These are phyloP conservation scores for Cladobotryum mycophilum DNA, from an alignment of 2,329 filamentous ascomycete genomes.

Conservation along the genomic window DNA sequence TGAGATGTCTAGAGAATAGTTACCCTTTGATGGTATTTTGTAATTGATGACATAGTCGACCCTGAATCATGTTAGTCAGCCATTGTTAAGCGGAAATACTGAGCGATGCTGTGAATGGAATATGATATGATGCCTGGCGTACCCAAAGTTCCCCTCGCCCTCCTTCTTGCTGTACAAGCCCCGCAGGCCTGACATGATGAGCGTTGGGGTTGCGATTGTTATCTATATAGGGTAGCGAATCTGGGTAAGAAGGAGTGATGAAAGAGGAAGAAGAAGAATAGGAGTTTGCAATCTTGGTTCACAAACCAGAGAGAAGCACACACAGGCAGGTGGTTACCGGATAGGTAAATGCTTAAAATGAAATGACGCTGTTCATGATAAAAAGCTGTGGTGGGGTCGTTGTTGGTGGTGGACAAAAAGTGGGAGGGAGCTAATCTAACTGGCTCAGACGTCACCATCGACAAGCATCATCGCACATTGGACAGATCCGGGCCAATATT, in stretches of 20 bases:
- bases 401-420: background rate
- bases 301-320: too few species aligned
- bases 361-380: constrained; percentile 1
- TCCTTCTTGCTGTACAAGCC: constrained; percentile 26
- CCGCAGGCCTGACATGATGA: constrained; percentile 28
- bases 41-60: constrained; percentile 89
- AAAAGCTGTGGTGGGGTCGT: constrained; percentile 9
- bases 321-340: too few species aligned
- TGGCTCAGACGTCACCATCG: constrained; percentile 7
- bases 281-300: too few species aligned
- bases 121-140: constrained; percentile 10
- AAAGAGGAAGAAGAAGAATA: too few species aligned
- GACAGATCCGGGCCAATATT: too few species aligned
- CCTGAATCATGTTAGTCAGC: constrained; percentile 29
- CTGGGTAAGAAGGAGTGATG: background rate
- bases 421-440: background rate
- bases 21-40: constrained; percentile 63
- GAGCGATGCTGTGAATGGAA: background rate
- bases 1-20: constrained; percentile 2
- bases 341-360: too few species aligned
- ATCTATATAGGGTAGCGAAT: background rate
- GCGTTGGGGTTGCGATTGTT: background rate
- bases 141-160: constrained; percentile 37
- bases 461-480: background rate
- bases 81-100: background rate